A percentile compares a stretch with the other conserved stretches of the same genome.
These are phyloP conservation scores for Sisymbrium altissimum DNA, from an alignment of 345 rosid genomes.

Conservation along the genomic window DNA sequence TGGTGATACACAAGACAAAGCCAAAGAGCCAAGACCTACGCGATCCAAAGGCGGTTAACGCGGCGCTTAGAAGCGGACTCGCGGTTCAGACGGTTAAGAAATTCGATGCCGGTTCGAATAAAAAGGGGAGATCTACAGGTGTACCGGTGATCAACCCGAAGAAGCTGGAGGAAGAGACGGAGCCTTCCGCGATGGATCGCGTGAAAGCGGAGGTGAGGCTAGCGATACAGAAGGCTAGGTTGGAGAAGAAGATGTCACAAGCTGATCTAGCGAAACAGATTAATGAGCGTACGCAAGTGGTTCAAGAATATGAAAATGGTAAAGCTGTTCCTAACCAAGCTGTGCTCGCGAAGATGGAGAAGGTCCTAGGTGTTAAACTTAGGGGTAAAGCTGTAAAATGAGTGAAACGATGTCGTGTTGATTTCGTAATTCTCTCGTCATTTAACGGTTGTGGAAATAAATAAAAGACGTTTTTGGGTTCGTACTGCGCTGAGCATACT, in stretches of 20 bases:
- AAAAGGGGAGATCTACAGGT: constrained; percentile 40
- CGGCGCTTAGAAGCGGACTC: constrained; percentile 56
- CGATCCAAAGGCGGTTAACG: constrained; percentile 70
- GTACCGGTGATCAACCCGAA: constrained; percentile 44
- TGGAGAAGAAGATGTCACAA: constrained; percentile 82
- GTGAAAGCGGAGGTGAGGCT: constrained; percentile 64
- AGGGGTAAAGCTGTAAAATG: constrained; percentile 55
- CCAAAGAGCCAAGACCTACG: constrained; percentile 55
- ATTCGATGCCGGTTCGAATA: constrained; percentile 69
- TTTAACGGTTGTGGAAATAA: neutral
- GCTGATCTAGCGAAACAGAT: constrained; percentile 73
- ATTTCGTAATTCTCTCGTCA: neutral
- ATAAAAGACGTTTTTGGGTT: too few relatives aligned
- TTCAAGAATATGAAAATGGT: constrained; percentile 86
- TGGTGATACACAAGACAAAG: constrained; percentile 64
- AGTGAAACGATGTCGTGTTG: neutral
- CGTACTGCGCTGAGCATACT: too few relatives aligned
- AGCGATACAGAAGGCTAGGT: constrained; percentile 61
- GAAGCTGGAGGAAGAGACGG: constrained; percentile 66
- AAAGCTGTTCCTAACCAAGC: constrained; percentile 78
- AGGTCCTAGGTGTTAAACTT: constrained; percentile 66
- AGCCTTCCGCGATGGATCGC: constrained; percentile 56
- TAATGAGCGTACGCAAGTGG: constrained; percentile 71
- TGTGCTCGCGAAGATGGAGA: constrained; percentile 80
- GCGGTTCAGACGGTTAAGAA: constrained; percentile 64